Base-by-base conservation (phyloP, 352 stramenopile genomes). In the Thraustochytrium striatum region DNA sequence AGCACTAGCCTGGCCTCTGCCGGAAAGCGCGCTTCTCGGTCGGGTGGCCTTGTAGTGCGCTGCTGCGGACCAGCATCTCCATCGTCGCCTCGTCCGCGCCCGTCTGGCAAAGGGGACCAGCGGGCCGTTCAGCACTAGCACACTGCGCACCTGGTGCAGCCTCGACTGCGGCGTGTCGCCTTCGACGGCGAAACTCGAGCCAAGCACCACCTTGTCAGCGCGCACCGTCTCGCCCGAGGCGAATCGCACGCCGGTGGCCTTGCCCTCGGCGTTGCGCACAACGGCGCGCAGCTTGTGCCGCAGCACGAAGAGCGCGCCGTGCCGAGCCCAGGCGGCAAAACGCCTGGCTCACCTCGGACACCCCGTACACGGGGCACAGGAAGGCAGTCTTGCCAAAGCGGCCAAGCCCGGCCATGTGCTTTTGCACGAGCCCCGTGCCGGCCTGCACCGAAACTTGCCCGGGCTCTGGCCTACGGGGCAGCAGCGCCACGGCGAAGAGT, bases 361-460 rank as follows among this genome's bases (percentile, higher is more conserved):
- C 86, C 19, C 91, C 91, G 57, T 93, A 95, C 28, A 93, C 78
- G 33, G 91, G 88, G 1, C 87, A 83, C 19, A 95, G 79, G 79
- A 94, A 94, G 0, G 90, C 89, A 8, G 90, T 94, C 35, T 87
- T 85, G 25, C 90, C 90, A 83, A 94, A 95, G 3, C 89, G 87
- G 5, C 91, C 91, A 30, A 95, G 82, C 36, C 73, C 83, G 53
- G 53, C 82, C 13, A 86, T 72, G 57, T 85, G 81, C 39, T 52
- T 25, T 62, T 72, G 43, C 3, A 75, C 65, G 32, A 39, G 44
- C 3, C 25, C 32, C 72, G 83, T 57, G 21, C 69, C 58, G 36
- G 52, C 38, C 8, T 41, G 21, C 36, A 28, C 57, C 8, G 57
- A 25, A 0, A 78, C 47, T 16, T 32, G 16, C 44, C 38, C 9